A percentile compares a stretch with the other conserved stretches of the same genome.
These are phyloP conservation scores for Mycena albidolilacea DNA, from an alignment of 768 basidiomycete genomes.

Conservation along the genomic window DNA sequence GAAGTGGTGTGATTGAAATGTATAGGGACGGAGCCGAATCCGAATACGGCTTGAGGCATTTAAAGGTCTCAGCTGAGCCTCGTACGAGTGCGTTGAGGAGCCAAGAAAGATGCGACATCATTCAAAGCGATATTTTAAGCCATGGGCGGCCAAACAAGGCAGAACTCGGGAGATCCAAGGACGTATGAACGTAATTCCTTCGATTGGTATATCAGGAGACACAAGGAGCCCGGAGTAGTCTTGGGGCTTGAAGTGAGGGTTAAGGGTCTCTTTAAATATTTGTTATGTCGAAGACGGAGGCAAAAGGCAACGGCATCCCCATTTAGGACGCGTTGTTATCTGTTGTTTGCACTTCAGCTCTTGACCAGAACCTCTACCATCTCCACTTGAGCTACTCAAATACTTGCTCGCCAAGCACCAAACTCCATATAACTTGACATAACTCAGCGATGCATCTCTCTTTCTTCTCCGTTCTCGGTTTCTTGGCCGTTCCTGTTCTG, in stretches of 20 bases:
- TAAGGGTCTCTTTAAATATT: too few relatives aligned
- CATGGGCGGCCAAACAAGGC: background rate
- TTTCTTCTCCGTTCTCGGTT: conserved; percentile 40
- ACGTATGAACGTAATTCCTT: too few relatives aligned
- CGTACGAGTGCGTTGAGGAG: conserved; percentile 3
- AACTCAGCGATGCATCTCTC: conserved; percentile 38
- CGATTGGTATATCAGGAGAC: too few relatives aligned
- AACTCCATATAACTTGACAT: conserved; percentile 8
- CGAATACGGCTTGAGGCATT: background rate
- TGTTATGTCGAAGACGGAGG: too few relatives aligned
- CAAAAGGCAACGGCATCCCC: too few relatives aligned
- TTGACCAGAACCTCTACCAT: background rate
- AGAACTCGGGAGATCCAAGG: conserved; percentile 5
- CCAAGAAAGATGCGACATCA: background rate
- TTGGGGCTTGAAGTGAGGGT: background rate
- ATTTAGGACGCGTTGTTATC: conserved; percentile 15
- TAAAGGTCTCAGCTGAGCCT: conserved; percentile 16
- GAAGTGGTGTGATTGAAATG: conserved; percentile 3
- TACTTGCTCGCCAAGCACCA: conserved; percentile 25
- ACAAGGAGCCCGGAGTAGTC: background rate
- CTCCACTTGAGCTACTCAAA: conserved; percentile 1
- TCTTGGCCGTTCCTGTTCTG: conserved; percentile 52
- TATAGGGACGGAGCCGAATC: background rate
- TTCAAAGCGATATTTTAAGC: background rate
- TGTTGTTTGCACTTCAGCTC: background rate